Conservation (phyloP, 805 yeast genomes). For the Candida vartiovaarae region DNA sequence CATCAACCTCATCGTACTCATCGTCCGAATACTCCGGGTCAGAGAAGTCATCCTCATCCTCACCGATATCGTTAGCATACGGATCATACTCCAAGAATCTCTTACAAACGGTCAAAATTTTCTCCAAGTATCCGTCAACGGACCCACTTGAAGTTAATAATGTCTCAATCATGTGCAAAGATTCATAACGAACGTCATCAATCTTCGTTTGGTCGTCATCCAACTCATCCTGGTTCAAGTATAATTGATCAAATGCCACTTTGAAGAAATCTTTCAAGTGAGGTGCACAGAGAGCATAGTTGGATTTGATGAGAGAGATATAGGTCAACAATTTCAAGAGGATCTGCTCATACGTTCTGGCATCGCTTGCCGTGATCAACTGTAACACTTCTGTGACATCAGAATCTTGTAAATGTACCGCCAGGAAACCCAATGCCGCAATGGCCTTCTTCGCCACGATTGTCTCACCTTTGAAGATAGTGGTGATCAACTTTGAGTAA, state of each 20-base stretch:
- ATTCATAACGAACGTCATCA: slow-evolving; percentile 45
- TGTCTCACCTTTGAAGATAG: slow-evolving; percentile 34
- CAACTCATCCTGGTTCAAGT: slow-evolving; percentile 23
- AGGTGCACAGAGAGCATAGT: slow-evolving; percentile 19
- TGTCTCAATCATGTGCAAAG: slow-evolving; percentile 32
- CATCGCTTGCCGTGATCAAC: slow-evolving; percentile 14
- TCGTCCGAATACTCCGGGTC: slow-evolving; percentile 42
- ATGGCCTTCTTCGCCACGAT: slow-evolving; percentile 46
- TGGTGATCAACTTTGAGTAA: slow-evolving; percentile 26
- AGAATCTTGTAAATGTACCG: slow-evolving; percentile 22
- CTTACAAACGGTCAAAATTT: slow-evolving; percentile 24
- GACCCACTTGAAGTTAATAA: slow-evolving; percentile 35
- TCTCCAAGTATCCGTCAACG: slow-evolving; percentile 21
- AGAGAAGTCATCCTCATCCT: slow-evolving; percentile 29
- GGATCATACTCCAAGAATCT: slow-evolving; percentile 40
- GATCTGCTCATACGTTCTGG: slow-evolving; percentile 17
- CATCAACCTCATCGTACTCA: slow-evolving; percentile 30
- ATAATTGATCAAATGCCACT: slow-evolving; percentile 20
- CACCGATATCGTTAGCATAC: slow-evolving; percentile 30
- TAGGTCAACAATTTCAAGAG: slow-evolving; percentile 16
- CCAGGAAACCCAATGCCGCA: slow-evolving; percentile 38
- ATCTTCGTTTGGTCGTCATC: slow-evolving; percentile 35
- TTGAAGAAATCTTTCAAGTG: slow-evolving; percentile 16
- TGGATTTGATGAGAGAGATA: slow-evolving; percentile 23
- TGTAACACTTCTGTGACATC: slow-evolving; percentile 20